Evolutionary conservation across 768 basidiomycete genomes (phyloP), one percentile per base, ranked within the genome.

Genomic region (Mycena polygramma): DNA sequence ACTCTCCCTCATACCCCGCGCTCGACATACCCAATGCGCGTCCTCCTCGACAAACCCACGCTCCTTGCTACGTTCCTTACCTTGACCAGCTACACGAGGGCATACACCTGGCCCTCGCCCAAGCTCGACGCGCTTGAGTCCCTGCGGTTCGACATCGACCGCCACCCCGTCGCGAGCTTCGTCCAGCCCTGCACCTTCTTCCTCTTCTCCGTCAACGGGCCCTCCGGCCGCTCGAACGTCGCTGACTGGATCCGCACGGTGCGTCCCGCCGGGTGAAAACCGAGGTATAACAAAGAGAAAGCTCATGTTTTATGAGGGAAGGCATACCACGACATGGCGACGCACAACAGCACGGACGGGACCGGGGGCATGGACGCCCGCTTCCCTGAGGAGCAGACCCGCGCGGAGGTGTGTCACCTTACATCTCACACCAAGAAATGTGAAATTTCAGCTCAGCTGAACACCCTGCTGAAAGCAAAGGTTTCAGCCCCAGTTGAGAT

Each of bases 291-390:
- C n/a, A n/a, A n/a, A n/a, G n/a, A n/a, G n/a, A n/a, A n/a, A n/a
- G n/a, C n/a, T n/a, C n/a, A n/a, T n/a, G n/a, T n/a, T n/a, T n/a
- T n/a, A n/a, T n/a, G n/a, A n/a, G n/a, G n/a, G n/a, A n/a, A n/a
- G n/a, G 52, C 52, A 26, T 53, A 53, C 52, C 52, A 53, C 30
- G 52, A 53, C 35, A 53, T 53, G 52, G 54, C 54, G 35, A 55
- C 54, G 17, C 36, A 55, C 36, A 36, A 55, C 54, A 36, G 7
- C 35, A 10, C 36, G 15, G 54, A 55, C 19, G 52, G 52, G 9
- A 53, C 52, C 3, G 52, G 52, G 3, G 52, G 52, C 0, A 30
- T 53, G 52, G 52, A 53, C 52, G 52, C 52, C 19, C 52, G 52
- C 26, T 53, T 53, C 52, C 52, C 52, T 30, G 52, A 53, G 26